Conservation (phyloP, 2,329 filamentous ascomycete genomes). For the Graphium sp. region DNA sequence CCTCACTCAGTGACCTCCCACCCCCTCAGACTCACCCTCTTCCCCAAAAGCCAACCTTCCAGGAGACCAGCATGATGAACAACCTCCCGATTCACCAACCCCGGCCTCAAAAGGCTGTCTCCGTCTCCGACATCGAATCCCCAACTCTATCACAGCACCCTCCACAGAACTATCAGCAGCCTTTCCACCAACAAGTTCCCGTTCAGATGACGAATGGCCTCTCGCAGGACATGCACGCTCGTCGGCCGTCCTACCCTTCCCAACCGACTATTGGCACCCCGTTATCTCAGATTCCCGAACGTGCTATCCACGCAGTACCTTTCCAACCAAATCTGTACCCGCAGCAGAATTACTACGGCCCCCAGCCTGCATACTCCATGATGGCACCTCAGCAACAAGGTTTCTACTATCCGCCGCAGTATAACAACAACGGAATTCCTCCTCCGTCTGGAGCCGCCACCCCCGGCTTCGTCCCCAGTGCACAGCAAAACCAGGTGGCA, state of each 20-base stretch:
- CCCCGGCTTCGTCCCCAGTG: constrained; percentile 38
- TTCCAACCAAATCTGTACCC: constrained; percentile 65
- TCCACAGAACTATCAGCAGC: constrained; percentile 72
- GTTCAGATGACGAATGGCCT: constrained; percentile 46
- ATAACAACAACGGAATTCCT: constrained; percentile 12
- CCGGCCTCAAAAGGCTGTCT: constrained; percentile 84
- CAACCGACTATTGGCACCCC: constrained; percentile 64
- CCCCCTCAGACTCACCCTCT: constrained; percentile 41
- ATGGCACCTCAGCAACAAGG: constrained; percentile 25
- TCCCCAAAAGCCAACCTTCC: constrained; percentile 38
- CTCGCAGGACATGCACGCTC: constrained; percentile 42
- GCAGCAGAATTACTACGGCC: constrained; percentile 53
- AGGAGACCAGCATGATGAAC: constrained; percentile 32
- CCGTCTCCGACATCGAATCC: constrained; percentile 81
- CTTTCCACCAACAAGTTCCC: constrained; percentile 92
- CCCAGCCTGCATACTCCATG: constrained; percentile 28
- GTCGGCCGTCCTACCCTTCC: constrained; percentile 52
- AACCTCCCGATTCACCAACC: constrained; percentile 76
- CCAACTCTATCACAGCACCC: constrained; percentile 42
- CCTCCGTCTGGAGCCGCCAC: constrained; percentile 20
- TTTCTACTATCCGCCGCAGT: constrained; percentile 29
- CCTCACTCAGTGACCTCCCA: constrained; percentile 32
- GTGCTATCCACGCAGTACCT: constrained; percentile 75
- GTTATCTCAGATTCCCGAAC: constrained; percentile 80
- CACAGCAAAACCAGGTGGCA: constrained; percentile 15